Percentiles rank a stretch among this genome's conserved stretches.
These are phyloP conservation scores for Tetrastigma voinierianum DNA, from an alignment of 164 flowering plant species.

Conservation along the genomic window DNA sequence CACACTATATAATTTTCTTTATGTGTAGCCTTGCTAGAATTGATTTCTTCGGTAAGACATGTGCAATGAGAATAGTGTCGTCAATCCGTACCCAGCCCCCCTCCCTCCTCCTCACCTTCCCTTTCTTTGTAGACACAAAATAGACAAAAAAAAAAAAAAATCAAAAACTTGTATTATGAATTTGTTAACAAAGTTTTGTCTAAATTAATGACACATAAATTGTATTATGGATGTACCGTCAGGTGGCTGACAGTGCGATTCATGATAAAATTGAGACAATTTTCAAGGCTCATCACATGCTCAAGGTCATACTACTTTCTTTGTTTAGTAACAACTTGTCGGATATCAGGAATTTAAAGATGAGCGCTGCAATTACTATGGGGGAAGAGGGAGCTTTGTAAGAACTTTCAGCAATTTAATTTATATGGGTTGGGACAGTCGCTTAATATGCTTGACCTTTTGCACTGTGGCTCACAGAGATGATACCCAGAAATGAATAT, in stretches of 20 bases:
- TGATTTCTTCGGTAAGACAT: slow-evolving; percentile 15
- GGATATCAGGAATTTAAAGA: slow-evolving; percentile 11
- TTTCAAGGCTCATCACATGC: slow-evolving; percentile 20
- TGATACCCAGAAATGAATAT: background rate
- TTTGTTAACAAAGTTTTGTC: background rate
- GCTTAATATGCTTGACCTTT: slow-evolving; percentile 10
- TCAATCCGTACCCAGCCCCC: slow-evolving; percentile 38
- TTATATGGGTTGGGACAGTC: background rate
- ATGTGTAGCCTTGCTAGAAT: background rate
- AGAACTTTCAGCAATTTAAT: slow-evolving; percentile 21
- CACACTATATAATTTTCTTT: no score
- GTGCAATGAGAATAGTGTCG: slow-evolving; percentile 38
- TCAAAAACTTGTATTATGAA: background rate
- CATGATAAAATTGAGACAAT: slow-evolving; percentile 7
- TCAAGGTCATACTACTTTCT: slow-evolving; percentile 6
- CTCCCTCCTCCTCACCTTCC: slow-evolving; percentile 12
- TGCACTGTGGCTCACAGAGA: background rate
- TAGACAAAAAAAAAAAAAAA: background rate
- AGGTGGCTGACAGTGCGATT: slow-evolving; percentile 19
- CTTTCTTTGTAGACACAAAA: slow-evolving; percentile 8
- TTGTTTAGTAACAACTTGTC: slow-evolving; percentile 3
- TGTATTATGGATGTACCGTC: slow-evolving; percentile 7
- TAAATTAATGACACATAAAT: background rate
- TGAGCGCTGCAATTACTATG: no score
- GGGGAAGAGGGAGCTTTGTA: slow-evolving; percentile 7